Evolutionary conservation across 495 filamentous ascomycete genomes (phyloP).

Genomic region (Pseudomonodictys pantanalensis): DNA sequence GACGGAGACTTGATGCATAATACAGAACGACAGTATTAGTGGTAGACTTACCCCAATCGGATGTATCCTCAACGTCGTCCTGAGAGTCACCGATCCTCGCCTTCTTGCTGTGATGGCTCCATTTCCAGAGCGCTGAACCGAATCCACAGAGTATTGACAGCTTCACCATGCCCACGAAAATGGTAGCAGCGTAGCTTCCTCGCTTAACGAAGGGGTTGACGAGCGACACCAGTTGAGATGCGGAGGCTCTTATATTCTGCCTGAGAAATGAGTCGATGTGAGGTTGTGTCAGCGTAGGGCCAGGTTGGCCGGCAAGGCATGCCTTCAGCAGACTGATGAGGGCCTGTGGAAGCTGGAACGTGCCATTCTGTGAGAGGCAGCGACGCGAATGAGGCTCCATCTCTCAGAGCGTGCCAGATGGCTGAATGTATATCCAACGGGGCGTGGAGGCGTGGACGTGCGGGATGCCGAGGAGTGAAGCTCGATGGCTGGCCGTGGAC

Average conservation of each 20-base stretch:
- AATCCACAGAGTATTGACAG: constrained; percentile 32
- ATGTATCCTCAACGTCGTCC: constrained; percentile 1
- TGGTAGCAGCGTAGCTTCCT: not conserved
- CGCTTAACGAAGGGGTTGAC: not conserved
- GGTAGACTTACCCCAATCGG: constrained; percentile 16
- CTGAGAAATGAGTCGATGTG: constrained; percentile 5
- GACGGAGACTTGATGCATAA: constrained; percentile 1
- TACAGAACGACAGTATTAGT: not conserved
- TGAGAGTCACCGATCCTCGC: not conserved
- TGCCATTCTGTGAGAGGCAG: constrained; percentile 1
- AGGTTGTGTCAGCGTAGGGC: constrained; percentile 4
- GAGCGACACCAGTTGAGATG: not conserved
- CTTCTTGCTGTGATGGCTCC: constrained; percentile 14
- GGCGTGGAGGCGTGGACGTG: constrained; percentile 16
- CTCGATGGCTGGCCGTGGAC: not conserved
- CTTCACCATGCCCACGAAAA: constrained; percentile 35
- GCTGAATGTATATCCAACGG: constrained; percentile 30
- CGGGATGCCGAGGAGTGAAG: not conserved
- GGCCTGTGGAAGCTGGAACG: constrained; percentile 25
- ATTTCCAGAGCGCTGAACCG: constrained; percentile 33
- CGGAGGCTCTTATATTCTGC: constrained; percentile 7
- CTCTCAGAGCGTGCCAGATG: constrained; percentile 8
- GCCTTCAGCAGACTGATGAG: constrained; percentile 22
- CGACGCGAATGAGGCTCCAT: constrained; percentile 34
- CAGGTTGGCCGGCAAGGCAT: constrained; percentile 7